Base-by-base conservation (phyloP, 2,329 filamentous ascomycete genomes). In the Cyanodermella asteris region DNA sequence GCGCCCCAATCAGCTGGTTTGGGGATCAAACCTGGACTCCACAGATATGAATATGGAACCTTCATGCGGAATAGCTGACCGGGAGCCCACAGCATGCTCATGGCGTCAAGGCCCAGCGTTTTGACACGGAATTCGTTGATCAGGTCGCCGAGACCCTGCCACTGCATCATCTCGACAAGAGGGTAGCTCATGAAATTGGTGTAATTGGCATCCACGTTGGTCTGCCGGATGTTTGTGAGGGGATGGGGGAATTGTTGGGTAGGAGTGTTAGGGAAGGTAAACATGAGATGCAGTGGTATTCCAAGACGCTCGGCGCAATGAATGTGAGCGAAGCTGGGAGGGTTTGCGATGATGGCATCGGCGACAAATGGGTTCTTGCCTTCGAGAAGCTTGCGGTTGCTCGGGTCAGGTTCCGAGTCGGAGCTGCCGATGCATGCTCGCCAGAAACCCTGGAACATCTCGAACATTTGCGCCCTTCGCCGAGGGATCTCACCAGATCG, bases 391-490 rank as follows among this genome's bases (percentile, higher is more conserved):
- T 65, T 69, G 16, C 62, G 38, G 35, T 72, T 75, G 8, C 53
- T 48, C 2, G 49, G 39, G 38, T 76, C 65, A 13, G 53, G 61
- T 38, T 71, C 65, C 34, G 75, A 68, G 33, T 80, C 73, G 0
- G 68, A 75, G 3, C 68, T 59, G 34, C 76, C 72, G 37, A 77
- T 65, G 38, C 76, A 84, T 1, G 74, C 69, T 15, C 72, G 53
- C 75, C 77, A 84, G 49, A 80, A 81, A 0, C 76, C 76, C 31
- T 77, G 59, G 38, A 84, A 80, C 72, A 84, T 84, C 32, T 74
- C 70, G 3, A 64, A 72, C 72, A 84, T 82, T 23, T 65, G 61
- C 4, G 62, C 58, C 19, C 77, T 55, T 16, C 73, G 55, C 13
- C 59, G 55, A 0, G 68, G 64, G 29, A 84, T 70, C 35, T 84